Conservation (phyloP, 441 rosid species). For the Arabidopsis hybrid region DNA sequence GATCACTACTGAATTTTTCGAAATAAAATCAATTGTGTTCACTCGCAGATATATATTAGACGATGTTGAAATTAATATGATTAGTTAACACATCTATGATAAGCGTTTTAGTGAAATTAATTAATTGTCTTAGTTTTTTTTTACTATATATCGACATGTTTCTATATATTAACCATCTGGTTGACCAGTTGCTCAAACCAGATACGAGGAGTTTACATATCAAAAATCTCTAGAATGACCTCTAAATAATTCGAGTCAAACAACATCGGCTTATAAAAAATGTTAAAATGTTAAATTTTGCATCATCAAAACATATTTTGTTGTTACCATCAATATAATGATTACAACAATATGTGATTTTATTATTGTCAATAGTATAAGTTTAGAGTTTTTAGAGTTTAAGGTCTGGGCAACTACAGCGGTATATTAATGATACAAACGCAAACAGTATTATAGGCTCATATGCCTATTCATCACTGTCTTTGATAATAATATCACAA, state of each 20-base stretch:
- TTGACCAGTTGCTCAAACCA: neutral
- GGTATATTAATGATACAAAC: neutral
- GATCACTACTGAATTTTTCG: neutral
- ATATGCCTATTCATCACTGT: slow-evolving; percentile 4
- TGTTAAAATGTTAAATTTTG: no score
- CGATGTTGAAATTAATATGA: neutral
- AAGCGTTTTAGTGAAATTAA: neutral
- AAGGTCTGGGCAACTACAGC: no score
- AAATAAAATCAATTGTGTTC: neutral
- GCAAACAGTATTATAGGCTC: neutral
- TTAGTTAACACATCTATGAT: neutral
- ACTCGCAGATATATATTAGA: neutral
- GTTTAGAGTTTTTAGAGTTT: no score
- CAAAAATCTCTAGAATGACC: neutral
- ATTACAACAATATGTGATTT: no score
- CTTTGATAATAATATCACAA: neutral
- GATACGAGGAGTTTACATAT: neutral
- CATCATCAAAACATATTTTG: no score
- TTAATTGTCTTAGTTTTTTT: neutral
- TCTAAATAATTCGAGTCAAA: neutral
- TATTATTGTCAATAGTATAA: no score
- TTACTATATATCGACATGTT: no score
- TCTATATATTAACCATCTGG: neutral
- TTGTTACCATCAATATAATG: no score
- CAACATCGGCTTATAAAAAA: neutral